Percentiles rank a stretch among this genome's conserved stretches.
phyloP scores from a whole-genome alignment of 176 grass and related monocot species.

The Triticum timopheevii region DNA sequence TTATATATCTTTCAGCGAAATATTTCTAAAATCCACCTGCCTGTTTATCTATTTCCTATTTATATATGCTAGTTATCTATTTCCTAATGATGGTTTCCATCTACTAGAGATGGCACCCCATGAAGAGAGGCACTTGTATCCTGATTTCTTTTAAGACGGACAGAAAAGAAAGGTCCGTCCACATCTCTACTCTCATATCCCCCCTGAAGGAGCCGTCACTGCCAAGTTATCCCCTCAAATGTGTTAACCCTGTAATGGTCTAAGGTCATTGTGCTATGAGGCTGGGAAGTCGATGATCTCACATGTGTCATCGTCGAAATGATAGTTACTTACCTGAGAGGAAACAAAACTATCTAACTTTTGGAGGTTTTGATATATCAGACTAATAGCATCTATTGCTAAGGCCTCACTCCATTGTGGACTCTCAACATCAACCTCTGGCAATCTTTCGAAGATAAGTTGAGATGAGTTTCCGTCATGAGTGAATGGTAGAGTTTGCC shows the following conservation, averaged over 20 bases:
- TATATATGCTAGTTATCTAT: not conserved
- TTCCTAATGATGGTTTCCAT: not conserved
- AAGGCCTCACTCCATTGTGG: slow-evolving; percentile 66
- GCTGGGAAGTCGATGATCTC: not conserved
- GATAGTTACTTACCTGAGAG: slow-evolving; percentile 52
- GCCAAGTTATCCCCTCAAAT: not conserved
- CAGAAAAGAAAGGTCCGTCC: not conserved
- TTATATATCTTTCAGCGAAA: not conserved
- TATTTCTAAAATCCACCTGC: not conserved
- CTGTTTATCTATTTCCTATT: not conserved
- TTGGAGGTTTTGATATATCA: slow-evolving; percentile 86
- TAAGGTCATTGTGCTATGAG: not conserved
- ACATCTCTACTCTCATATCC: not conserved
- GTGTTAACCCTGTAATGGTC: not conserved
- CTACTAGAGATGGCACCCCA: slow-evolving; percentile 4
- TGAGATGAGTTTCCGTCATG: slow-evolving; percentile 44
- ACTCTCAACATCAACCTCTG: slow-evolving; percentile 50
- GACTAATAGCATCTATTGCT: slow-evolving; percentile 53
- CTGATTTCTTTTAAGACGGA: not conserved
- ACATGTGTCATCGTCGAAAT: not conserved
- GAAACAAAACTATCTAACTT: slow-evolving; percentile 60
- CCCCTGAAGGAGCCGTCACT: not conserved
- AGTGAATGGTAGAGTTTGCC: slow-evolving; percentile 2
- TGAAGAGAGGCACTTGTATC: not conserved
- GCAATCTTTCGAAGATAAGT: slow-evolving; percentile 67